Conservation (phyloP, 2,329 filamentous ascomycete species). For the Calonectria honghensis region DNA sequence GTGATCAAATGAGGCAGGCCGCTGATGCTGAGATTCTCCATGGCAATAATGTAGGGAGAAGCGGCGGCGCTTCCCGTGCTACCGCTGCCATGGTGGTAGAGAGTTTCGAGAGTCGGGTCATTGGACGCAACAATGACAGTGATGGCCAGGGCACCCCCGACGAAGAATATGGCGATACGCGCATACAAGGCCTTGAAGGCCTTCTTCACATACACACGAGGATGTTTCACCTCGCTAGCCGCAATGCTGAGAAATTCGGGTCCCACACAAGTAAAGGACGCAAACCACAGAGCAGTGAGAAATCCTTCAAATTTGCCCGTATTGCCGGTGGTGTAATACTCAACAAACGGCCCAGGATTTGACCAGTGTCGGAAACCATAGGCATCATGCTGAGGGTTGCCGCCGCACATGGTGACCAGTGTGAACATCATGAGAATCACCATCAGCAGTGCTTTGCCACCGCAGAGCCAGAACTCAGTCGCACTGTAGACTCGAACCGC, state of each 20-base stretch:
- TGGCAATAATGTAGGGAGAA: conserved; percentile 79
- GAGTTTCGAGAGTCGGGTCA: conserved; percentile 72
- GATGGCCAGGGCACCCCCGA: conserved; percentile 79
- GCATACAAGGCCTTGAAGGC: conserved; percentile 85
- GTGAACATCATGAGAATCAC: conserved; percentile 82
- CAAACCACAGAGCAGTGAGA: conserved; percentile 79
- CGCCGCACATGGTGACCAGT: conserved; percentile 86
- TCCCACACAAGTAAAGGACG: conserved; percentile 78
- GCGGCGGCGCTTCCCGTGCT: conserved; percentile 68
- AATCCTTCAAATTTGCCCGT: conserved; percentile 83
- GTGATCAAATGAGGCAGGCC: conserved; percentile 76
- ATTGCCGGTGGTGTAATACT: conserved; percentile 74
- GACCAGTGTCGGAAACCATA: conserved; percentile 84
- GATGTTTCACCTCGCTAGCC: conserved; percentile 80
- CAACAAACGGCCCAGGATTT: conserved; percentile 64
- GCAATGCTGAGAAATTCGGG: conserved; percentile 82
- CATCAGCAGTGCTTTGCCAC: conserved; percentile 80
- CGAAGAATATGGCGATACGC: conserved; percentile 82
- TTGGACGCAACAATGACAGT: conserved; percentile 81
- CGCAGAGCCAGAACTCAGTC: conserved; percentile 81
- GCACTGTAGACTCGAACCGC: conserved; percentile 81
- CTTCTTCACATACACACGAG: conserved; percentile 77
- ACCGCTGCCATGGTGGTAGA: conserved; percentile 63
- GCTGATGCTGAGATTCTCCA: conserved; percentile 71
- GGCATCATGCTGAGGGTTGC: conserved; percentile 80